phyloP scores from a whole-genome alignment of 257 asterid genomes.

The Forsythia viridissima region DNA sequence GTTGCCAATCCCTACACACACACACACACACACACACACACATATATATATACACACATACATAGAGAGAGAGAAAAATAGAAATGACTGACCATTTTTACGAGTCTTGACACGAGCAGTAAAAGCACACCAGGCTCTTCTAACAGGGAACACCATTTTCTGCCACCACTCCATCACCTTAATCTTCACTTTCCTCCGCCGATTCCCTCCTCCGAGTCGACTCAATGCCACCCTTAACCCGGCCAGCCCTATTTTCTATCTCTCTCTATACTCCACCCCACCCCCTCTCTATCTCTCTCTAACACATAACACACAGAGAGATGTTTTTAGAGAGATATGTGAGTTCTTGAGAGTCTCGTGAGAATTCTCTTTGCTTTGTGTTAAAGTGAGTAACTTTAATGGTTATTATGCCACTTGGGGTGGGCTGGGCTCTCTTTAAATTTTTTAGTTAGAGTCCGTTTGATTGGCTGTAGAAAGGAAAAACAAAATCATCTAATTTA shows the following conservation, averaged over 20 bases:
- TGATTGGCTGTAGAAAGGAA: too few relatives aligned
- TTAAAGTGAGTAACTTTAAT: neutral
- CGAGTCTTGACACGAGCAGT: constrained; percentile 66
- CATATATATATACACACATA: neutral
- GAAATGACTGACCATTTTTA: constrained; percentile 50
- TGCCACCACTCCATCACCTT: constrained; percentile 78
- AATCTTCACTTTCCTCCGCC: constrained; percentile 60
- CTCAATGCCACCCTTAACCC: constrained; percentile 58
- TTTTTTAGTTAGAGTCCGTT: too few relatives aligned
- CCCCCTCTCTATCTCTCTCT: neutral
- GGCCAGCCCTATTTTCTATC: constrained; percentile 53
- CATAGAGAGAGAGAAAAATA: neutral
- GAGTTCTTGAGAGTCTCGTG: neutral
- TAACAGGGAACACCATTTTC: constrained; percentile 73
- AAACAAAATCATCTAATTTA: too few relatives aligned
- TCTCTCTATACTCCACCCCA: neutral
- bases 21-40: neutral
- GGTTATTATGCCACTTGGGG: neutral
- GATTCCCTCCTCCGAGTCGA: constrained; percentile 57
- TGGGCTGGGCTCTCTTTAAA: neutral
- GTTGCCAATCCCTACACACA: neutral
- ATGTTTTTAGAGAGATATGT: neutral
- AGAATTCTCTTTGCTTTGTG: neutral
- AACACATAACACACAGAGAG: neutral
- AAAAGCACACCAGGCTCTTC: constrained; percentile 65